A percentile compares a stretch with the other conserved stretches of the same genome.
phyloP scores from a whole-genome alignment of 352 stramenopile genomes.

The Pythium pyrilobum region DNA sequence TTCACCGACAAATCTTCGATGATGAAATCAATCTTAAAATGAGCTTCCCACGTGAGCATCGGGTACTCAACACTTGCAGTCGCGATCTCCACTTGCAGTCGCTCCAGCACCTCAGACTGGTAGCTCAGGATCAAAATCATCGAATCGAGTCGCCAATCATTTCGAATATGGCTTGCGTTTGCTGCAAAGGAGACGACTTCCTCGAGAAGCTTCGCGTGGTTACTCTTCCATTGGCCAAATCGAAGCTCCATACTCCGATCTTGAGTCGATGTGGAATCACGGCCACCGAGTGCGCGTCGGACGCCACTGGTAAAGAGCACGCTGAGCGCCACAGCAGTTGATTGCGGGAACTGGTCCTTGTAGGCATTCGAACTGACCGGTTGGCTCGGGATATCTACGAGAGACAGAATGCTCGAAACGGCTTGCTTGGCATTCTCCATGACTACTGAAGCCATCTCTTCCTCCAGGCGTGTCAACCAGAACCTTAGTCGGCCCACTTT shows the following conservation, averaged over 20 bases:
- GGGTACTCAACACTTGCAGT: not conserved
- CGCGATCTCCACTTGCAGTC: not conserved
- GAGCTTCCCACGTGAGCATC: slow-evolving; percentile 7
- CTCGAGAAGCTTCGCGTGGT: not conserved
- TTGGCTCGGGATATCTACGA: not conserved
- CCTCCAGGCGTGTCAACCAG: slow-evolving; percentile 55
- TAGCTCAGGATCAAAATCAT: slow-evolving; percentile 5
- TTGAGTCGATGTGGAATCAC: not conserved
- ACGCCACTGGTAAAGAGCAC: slow-evolving; percentile 36
- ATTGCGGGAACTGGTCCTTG: slow-evolving; percentile 26
- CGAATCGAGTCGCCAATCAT: slow-evolving; percentile 6
- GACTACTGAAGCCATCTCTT: slow-evolving; percentile 50
- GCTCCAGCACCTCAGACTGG: slow-evolving; percentile 7
- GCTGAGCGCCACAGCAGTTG: slow-evolving; percentile 14
- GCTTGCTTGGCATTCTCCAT: slow-evolving; percentile 27
- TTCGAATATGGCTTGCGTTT: not conserved
- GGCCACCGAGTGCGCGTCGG: not conserved
- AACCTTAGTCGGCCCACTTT: slow-evolving; percentile 68
- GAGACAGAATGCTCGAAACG: slow-evolving; percentile 3
- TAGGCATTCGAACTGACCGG: not conserved
- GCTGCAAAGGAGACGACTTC: not conserved
- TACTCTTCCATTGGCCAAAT: not conserved
- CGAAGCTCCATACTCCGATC: too few relatives aligned
- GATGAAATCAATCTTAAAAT: slow-evolving; percentile 16
- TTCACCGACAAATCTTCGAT: slow-evolving; percentile 13